A percentile compares a stretch with the other conserved stretches of the same genome.
These are phyloP conservation scores for Diaporthe australafricana DNA, from an alignment of 2,329 filamentous ascomycete genomes.

Conservation along the genomic window DNA sequence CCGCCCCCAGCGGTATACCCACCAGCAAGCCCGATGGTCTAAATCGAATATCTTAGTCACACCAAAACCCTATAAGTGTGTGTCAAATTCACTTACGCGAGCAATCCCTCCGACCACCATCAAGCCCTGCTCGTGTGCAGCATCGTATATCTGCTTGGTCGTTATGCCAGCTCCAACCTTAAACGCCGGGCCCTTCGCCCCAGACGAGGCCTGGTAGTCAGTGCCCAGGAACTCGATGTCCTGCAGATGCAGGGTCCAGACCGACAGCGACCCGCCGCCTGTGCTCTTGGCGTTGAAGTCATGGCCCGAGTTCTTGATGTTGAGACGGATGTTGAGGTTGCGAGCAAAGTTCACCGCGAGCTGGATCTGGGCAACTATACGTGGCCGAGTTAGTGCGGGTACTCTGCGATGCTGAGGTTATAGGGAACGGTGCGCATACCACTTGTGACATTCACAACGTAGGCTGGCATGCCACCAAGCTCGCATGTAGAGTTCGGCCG, in stretches of 20 bases:
- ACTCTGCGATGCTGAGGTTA: accelerated
- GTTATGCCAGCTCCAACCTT: conserved; percentile 67
- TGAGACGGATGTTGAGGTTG: conserved; percentile 58
- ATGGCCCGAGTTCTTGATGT: conserved; percentile 65
- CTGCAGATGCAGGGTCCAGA: conserved; percentile 50
- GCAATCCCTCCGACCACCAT: conserved; percentile 65
- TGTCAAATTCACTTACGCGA: conserved; percentile 19
- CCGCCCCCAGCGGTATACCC: conserved; percentile 63
- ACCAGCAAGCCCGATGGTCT: conserved; percentile 62
- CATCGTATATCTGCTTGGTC: conserved; percentile 61
- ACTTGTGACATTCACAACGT: conserved; percentile 20
- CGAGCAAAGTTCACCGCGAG: conserved; percentile 60
- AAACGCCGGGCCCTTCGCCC: conserved; percentile 53
- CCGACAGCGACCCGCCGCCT: conserved; percentile 51
- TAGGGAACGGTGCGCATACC: background rate
- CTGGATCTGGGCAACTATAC: conserved; percentile 54
- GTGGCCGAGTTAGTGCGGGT: background rate
- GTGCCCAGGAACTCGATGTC: conserved; percentile 37
- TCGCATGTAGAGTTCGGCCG: conserved; percentile 9
- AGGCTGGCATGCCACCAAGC: conserved; percentile 22
- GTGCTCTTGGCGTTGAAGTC: conserved; percentile 56
- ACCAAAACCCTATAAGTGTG: too few relatives aligned
- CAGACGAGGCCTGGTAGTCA: conserved; percentile 36
- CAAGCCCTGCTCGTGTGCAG: conserved; percentile 58
- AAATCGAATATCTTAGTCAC: conserved; percentile 29